Percentiles rank a stretch among this genome's conserved stretches.
phyloP scores from a whole-genome alignment of 345 rosid species.

The Moringa oleifera region DNA sequence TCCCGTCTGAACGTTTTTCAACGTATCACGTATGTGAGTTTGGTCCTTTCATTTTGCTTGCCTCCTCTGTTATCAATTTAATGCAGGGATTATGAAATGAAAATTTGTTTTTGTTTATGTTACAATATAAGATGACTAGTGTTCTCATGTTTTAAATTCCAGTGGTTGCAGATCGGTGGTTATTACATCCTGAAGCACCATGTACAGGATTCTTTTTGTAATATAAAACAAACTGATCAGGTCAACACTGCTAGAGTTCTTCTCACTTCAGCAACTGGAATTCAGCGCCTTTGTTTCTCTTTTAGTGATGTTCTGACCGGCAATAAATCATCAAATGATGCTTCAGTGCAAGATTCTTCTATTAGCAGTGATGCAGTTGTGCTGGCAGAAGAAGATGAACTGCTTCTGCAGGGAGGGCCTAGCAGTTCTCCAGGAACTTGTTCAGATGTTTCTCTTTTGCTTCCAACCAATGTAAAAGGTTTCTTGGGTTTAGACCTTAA shows the following conservation, averaged over 20 bases:
- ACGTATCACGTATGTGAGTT: slow-evolving; percentile 43
- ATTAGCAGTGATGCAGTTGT: slow-evolving; percentile 24
- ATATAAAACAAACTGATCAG: slow-evolving; percentile 23
- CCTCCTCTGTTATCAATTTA: neutral
- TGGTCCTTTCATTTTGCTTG: neutral
- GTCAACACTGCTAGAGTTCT: slow-evolving; percentile 33
- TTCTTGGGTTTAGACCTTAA: slow-evolving; percentile 33
- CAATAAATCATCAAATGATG: slow-evolving; percentile 22
- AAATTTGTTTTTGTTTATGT: neutral
- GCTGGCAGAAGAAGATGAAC: slow-evolving; percentile 21
- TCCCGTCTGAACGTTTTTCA: slow-evolving; percentile 30
- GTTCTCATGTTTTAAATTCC: slow-evolving; percentile 23
- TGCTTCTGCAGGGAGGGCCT: slow-evolving; percentile 3
- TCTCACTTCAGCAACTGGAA: slow-evolving; percentile 31
- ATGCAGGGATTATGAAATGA: slow-evolving; percentile 1
- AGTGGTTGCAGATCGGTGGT: slow-evolving; percentile 70
- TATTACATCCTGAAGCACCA: slow-evolving; percentile 58
- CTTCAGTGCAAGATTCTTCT: slow-evolving; percentile 15
- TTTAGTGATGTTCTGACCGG: slow-evolving; percentile 28
- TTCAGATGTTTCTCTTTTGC: slow-evolving; percentile 52
- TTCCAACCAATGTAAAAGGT: slow-evolving; percentile 32
- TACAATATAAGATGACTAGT: neutral
- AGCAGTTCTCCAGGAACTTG: slow-evolving; percentile 23
- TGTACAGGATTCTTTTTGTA: slow-evolving; percentile 41
- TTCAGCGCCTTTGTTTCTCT: slow-evolving; percentile 55